Conservation (phyloP, 768 basidiomycete species). For the Mycena alexandri region DNA sequence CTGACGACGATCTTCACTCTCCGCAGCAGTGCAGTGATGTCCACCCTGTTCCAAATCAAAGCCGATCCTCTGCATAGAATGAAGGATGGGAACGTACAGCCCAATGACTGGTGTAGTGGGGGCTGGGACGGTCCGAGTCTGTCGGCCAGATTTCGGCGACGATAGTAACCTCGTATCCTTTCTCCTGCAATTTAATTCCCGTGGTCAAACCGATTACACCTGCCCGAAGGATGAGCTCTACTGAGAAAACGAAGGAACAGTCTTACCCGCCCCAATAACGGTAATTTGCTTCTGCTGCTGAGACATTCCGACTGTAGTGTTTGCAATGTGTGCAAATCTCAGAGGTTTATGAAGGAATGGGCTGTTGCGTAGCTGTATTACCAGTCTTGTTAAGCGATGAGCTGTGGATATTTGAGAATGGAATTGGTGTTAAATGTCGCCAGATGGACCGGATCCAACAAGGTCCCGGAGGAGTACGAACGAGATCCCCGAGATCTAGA, state of each 20-base stretch:
- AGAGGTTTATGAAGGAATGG: too few species aligned
- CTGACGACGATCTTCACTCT: conserved; percentile 23
- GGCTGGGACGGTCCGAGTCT: conserved; percentile 55
- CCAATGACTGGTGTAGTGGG: conserved; percentile 69
- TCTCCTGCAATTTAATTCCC: conserved; percentile 64
- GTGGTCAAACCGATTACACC: conserved; percentile 71
- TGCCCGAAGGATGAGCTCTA: conserved; percentile 36
- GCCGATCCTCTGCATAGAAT: too few species aligned
- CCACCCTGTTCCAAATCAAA: conserved; percentile 57
- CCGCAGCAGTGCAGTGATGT: conserved; percentile 59
- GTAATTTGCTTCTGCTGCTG: conserved; percentile 5
- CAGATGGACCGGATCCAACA: too few species aligned
- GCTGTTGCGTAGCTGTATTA: too few species aligned
- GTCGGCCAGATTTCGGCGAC: conserved; percentile 65
- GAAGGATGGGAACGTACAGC: conserved; percentile 58
- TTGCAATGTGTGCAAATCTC: too few species aligned
- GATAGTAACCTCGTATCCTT: conserved; percentile 63
- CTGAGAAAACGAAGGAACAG: neutral
- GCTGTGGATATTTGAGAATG: too few species aligned
- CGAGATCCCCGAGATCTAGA: too few species aligned
- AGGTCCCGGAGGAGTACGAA: too few species aligned
- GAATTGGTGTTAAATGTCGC: too few species aligned
- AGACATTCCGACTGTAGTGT: neutral
- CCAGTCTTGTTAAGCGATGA: too few species aligned
- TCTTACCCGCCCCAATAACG: conserved; percentile 22